Evolutionary conservation across 2,329 filamentous ascomycete species (phyloP).

Genomic region (Xylariaceae sp.): DNA sequence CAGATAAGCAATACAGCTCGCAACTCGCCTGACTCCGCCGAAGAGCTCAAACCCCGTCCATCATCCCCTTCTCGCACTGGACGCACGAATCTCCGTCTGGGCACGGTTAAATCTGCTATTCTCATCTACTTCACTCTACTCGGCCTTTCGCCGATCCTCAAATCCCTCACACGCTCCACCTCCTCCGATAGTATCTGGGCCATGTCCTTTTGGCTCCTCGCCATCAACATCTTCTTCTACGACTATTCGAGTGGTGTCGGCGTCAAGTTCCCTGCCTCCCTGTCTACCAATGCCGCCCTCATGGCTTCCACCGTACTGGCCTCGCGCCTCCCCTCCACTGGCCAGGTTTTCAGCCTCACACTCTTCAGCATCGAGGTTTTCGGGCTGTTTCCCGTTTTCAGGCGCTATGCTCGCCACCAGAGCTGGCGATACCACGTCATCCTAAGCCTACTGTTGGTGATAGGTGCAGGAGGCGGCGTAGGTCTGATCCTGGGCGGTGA

Average conservation of each 20-base stretch:
- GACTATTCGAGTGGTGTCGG: constrained; percentile 77
- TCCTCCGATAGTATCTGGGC: constrained; percentile 96
- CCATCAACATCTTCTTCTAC: constrained; percentile 97
- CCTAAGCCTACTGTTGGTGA: constrained; percentile 71
- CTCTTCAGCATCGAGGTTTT: constrained; percentile 98
- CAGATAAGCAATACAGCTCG: constrained; percentile 26
- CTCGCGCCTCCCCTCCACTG: constrained; percentile 81
- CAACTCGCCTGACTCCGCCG: constrained; percentile 26
- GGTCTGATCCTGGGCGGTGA: constrained; percentile 52
- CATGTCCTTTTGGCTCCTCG: constrained; percentile 86
- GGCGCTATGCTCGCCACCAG: constrained; percentile 78
- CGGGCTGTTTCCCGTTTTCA: constrained; percentile 93
- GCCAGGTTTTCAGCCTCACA: constrained; percentile 90
- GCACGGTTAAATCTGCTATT: constrained; percentile 86
- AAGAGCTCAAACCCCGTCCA: constrained; percentile 30
- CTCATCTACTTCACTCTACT: constrained; percentile 91
- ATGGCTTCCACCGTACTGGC: constrained; percentile 96
- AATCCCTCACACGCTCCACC: constrained; percentile 90
- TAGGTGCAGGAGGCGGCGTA: constrained; percentile 75
- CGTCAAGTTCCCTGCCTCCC: constrained; percentile 62
- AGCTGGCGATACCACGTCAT: constrained; percentile 77
- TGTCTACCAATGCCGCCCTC: constrained; percentile 92
- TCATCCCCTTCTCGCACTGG: constrained; percentile 31
- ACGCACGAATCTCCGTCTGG: constrained; percentile 52
- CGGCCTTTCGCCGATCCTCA: constrained; percentile 89